phyloP scores from a whole-genome alignment of 2,329 filamentous ascomycete species.

The Sporothrix protearum region DNA sequence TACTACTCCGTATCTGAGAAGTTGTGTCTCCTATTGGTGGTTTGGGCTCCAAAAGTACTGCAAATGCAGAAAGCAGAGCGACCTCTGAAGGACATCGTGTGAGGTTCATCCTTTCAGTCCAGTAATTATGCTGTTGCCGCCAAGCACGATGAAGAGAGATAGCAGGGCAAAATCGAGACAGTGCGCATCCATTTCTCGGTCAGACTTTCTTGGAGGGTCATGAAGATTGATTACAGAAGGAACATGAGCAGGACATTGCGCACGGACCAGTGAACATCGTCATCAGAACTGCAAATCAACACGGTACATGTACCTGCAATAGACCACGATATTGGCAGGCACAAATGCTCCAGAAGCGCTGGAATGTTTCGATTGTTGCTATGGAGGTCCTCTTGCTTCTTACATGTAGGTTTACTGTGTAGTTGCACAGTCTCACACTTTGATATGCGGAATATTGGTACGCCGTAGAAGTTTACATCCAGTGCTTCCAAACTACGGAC shows the following conservation, averaged over 20 bases:
- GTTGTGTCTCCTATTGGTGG: background rate
- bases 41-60: background rate
- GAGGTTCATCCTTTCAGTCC: background rate
- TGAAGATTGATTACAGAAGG: background rate
- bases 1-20: background rate
- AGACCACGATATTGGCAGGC: background rate
- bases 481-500: background rate
- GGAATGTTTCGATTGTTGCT: conserved; percentile 12
- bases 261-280: background rate
- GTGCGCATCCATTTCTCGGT: background rate
- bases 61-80: no score
- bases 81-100: background rate
- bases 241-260: background rate
- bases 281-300: background rate
- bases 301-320: background rate
- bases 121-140: background rate
- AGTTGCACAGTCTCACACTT: background rate
- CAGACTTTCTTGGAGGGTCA: background rate
- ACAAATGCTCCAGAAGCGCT: background rate
- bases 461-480: background rate
- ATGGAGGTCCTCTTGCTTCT: background rate
- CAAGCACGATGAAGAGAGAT: conserved; percentile 5
- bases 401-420: no score
- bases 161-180: background rate
- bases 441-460: background rate